Conservation (phyloP, 225 moss, liverwort and hornwort species). For the Pseudisothecium myosuroides region DNA sequence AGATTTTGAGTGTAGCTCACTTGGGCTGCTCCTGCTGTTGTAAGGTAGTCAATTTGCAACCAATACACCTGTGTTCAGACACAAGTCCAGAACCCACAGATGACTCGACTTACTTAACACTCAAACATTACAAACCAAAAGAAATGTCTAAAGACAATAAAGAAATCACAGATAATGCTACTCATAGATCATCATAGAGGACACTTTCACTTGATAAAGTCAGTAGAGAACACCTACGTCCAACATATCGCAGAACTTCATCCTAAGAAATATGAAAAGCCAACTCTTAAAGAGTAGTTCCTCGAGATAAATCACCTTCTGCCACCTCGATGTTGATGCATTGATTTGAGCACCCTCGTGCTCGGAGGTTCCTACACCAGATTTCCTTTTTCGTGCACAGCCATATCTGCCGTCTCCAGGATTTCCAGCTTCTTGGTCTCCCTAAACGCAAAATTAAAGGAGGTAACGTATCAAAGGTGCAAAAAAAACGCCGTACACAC, state of each 20-base stretch:
- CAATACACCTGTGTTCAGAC: conserved; percentile 75
- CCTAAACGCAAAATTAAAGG: conserved; percentile 4
- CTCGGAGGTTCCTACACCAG: conserved; percentile 21
- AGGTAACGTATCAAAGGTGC: not conserved
- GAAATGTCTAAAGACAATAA: not conserved
- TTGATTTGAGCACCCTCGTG: not conserved
- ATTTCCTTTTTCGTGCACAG: conserved; percentile 31
- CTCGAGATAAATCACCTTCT: conserved; percentile 22
- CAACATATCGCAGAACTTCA: not conserved
- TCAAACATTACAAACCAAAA: not conserved
- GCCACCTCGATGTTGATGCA: conserved; percentile 26
- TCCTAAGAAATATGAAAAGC: not conserved
- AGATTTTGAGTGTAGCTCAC: conserved; percentile 22
- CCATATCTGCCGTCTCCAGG: conserved; percentile 24
- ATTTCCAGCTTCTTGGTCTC: conserved; percentile 16
- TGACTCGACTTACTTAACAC: not conserved
- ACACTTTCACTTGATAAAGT: not conserved
- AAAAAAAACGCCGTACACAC: not conserved
- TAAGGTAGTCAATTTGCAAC: conserved; percentile 88
- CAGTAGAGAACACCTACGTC: not conserved
- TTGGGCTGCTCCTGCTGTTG: conserved; percentile 83
- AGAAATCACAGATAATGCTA: not conserved
- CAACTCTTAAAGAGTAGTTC: not conserved
- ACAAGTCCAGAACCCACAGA: not conserved
- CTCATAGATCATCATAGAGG: not conserved